Evolutionary conservation across 495 filamentous ascomycete species (phyloP).

Genomic region (Lindgomyces ingoldianus): DNA sequence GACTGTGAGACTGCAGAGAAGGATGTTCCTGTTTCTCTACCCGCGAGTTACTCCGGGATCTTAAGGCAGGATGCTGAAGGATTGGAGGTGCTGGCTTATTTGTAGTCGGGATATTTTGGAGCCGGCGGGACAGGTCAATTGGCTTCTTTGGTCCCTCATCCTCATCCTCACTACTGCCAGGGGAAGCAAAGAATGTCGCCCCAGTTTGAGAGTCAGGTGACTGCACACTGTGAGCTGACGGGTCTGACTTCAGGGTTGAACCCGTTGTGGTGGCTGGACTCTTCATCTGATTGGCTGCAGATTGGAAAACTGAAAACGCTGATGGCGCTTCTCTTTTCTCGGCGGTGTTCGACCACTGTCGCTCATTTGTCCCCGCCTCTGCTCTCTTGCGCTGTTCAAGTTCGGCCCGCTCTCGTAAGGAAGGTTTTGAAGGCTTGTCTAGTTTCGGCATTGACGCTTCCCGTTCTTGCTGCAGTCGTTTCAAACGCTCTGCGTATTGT

Average conservation of each 20-base stretch:
- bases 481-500: constrained; percentile 78
- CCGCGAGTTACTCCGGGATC: constrained; percentile 29
- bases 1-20: constrained; percentile 12
- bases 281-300: constrained; percentile 41
- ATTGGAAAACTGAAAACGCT: constrained; percentile 44
- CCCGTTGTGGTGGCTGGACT: not conserved
- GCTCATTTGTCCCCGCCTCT: constrained; percentile 13
- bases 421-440: constrained; percentile 32
- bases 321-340: constrained; percentile 30
- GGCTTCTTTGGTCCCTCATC: constrained; percentile 22
- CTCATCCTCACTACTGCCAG: constrained; percentile 35
- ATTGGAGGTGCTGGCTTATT: constrained; percentile 28
- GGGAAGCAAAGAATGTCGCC: constrained; percentile 35
- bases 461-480: constrained; percentile 71
- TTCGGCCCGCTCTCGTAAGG: constrained; percentile 34
- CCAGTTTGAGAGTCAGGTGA: constrained; percentile 21
- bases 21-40: constrained; percentile 6
- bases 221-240: not conserved
- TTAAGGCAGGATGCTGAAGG: constrained; percentile 32
- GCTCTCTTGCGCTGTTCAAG: constrained; percentile 31
- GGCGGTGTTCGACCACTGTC: constrained; percentile 4
- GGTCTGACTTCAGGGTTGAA: constrained; percentile 9
- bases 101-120: constrained; percentile 25
- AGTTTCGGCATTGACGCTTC: constrained; percentile 47
- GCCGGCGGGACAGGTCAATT: constrained; percentile 15